Base-by-base conservation (phyloP, 2,329 filamentous ascomycete species). In the Monosporascus sp. region DNA sequence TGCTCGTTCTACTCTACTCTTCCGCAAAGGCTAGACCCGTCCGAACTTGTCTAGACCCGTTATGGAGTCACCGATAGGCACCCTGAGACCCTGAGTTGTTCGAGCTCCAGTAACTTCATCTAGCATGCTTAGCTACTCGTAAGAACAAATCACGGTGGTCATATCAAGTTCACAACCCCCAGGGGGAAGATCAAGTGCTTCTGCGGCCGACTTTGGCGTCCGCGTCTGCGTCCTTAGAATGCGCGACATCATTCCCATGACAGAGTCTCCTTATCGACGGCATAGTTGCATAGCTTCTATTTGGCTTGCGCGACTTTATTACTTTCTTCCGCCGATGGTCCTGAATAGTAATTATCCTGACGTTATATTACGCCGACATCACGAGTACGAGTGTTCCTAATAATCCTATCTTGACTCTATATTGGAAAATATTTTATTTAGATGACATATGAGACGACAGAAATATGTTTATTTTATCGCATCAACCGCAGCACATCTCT, bases 61-160 rank as follows among this genome's bases (percentile, higher is more conserved):
- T 44, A 68, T 50, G 53, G 65, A 69, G 45, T 69, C 67, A 53
- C 68, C 67, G 52, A 69, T 68, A 3, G 59, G 61, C 47, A 69
- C 57, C 67, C 68, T 69, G 31, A 69, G 66, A 8, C 66, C 66
- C 57, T 68, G 66, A n/a, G 63, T 68, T 2, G 65, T 66, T 15
- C 60, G 58, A 11, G 67, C 60, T 17, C 56, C 56, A 2, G 68
- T 66, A 40, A 62, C 60, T 53, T 69, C 63, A 51, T 70, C 68
- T 18, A 70, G 57, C 62, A 69, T 63, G 7, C 47, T 43, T 41
- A 7, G 67, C 66, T 18, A 70, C 58, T 56, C 61, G 50, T 63
- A 67, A 2, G 57, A 61, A n/a, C 64, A 66, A 7, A 67, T 51
- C 5, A 69, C 50, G 4, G 65, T 67, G 15, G 66, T 66, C 55